Evolutionary conservation across 2,329 filamentous ascomycete genomes (phyloP), one percentile per base, ranked within the genome.

Genomic region (Chaetomium olivaceum): DNA sequence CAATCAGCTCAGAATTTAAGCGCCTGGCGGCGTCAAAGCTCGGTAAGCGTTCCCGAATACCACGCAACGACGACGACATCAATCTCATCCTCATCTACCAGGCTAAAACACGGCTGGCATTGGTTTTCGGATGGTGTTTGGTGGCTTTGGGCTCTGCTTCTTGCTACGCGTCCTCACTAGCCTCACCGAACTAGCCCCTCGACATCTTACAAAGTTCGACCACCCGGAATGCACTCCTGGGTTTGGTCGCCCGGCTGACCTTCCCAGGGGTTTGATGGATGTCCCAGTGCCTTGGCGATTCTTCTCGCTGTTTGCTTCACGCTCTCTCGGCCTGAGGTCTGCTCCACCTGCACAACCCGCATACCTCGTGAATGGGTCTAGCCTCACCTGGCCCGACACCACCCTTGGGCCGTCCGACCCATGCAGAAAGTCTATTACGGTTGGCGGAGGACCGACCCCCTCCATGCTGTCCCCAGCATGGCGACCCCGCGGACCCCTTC

Each of bases 1-100:
- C 66, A 66, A 66, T 66, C 66, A 66, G 29, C 54, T 21, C 14
- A 31, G 46, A 43, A 68, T 62, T 59, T 68, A 63, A 68, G 63
- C 61, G 61, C 66, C 61, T 54, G 63, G 16, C 63, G 60, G 50
- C 55, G 48, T 43, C 8, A 31, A 19, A 29, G 31, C 39, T 43
- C 51, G 61, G 63, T 60, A 59, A 68, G 33, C 36, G 54, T 21
- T 46, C 31, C 60, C 55, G 27, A 31, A 39, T 56, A 21, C 29
- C 43, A 55, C 50, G 46, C 48, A 11, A 43, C 19, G 31, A 52
- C 31, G 8, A 54, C 31, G 31, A 39, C 52, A 29, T 52, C 12
- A 50, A 51, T 19, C 5, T 27, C 12, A 4, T 48, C 19, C 36
- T 23, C 51, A 51, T 57, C 11, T 19, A n/a, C 12, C 57, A 58